Conservation (phyloP, 1,284 basidiomycete genomes). For the Apiotrichum laibachii region DNA sequence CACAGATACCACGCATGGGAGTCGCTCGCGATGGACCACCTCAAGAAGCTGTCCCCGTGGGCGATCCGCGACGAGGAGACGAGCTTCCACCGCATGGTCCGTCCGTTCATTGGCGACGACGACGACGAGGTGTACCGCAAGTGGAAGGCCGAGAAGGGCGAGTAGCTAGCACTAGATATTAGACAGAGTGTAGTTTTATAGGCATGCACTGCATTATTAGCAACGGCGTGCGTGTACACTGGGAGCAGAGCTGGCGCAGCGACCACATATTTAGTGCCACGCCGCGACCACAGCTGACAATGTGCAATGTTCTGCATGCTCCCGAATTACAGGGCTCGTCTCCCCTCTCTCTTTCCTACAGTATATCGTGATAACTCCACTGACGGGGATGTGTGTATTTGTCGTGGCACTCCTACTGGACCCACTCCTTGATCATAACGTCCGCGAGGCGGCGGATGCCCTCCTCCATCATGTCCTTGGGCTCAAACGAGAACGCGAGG, state of each 20-base stretch:
- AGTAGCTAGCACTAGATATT: too few relatives aligned
- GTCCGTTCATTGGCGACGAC: constrained; percentile 39
- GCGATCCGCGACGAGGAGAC: constrained; percentile 41
- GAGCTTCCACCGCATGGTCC: constrained; percentile 49
- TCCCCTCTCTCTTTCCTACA: neutral
- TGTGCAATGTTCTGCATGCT: too few relatives aligned
- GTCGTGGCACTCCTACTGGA: neutral
- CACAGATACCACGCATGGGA: constrained; percentile 54
- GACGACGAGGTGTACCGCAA: constrained; percentile 34
- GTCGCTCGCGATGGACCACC: constrained; percentile 48
- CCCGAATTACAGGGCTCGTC: neutral
- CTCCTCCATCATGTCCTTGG: constrained; percentile 23
- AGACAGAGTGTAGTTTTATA: too few relatives aligned
- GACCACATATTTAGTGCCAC: too few relatives aligned
- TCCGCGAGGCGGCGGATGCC: constrained; percentile 24
- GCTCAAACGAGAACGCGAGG: constrained; percentile 28
- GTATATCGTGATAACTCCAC: neutral
- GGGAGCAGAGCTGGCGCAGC: too few relatives aligned
- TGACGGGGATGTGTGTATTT: too few relatives aligned
- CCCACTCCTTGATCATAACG: constrained; percentile 22
- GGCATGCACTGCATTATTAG: too few relatives aligned
- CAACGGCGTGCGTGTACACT: too few relatives aligned
- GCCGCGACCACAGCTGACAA: too few relatives aligned
- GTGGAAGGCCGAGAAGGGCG: constrained; percentile 16
- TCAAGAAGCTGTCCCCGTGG: constrained; percentile 40